Evolutionary conservation across 257 asterid genomes (phyloP).

Genomic region (Ilex asprella): DNA sequence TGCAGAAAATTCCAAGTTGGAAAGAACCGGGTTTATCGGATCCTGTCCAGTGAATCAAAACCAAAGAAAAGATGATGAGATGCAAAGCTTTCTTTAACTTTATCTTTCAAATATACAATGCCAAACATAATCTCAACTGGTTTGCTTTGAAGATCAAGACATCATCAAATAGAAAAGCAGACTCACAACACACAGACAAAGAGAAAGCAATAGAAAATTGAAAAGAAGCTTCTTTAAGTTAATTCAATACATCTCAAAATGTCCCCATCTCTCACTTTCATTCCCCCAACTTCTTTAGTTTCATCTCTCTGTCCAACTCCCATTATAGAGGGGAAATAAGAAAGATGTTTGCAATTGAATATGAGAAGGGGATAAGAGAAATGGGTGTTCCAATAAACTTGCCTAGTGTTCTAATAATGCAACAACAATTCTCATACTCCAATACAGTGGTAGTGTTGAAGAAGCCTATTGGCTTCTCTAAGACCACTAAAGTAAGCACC

Average conservation of each 20-base stretch:
- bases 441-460: constrained; percentile 51
- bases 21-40: constrained; percentile 35
- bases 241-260: constrained; percentile 17
- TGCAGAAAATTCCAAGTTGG: neutral
- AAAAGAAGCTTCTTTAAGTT: constrained; percentile 26
- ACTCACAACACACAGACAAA: neutral
- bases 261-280: constrained; percentile 32
- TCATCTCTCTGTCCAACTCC: neutral
- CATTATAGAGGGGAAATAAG: neutral
- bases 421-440: constrained; percentile 25
- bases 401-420: constrained; percentile 17
- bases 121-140: constrained; percentile 7
- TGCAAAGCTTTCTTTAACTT: constrained; percentile 21
- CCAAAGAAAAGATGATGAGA: constrained; percentile 18
- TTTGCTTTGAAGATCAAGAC: constrained; percentile 3
- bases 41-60: constrained; percentile 35
- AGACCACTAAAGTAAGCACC: constrained; percentile 87
- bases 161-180: neutral
- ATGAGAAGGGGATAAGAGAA: constrained; percentile 2
- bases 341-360: constrained; percentile 15
- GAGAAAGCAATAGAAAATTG: constrained; percentile 6
- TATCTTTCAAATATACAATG: constrained; percentile 4
- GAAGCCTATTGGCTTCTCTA: constrained; percentile 88
- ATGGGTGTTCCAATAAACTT: constrained; percentile 8
- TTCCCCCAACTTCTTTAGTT: constrained; percentile 3